Conservation (phyloP, 2,329 filamentous ascomycete genomes). For the Colletotrichum costaricense region DNA sequence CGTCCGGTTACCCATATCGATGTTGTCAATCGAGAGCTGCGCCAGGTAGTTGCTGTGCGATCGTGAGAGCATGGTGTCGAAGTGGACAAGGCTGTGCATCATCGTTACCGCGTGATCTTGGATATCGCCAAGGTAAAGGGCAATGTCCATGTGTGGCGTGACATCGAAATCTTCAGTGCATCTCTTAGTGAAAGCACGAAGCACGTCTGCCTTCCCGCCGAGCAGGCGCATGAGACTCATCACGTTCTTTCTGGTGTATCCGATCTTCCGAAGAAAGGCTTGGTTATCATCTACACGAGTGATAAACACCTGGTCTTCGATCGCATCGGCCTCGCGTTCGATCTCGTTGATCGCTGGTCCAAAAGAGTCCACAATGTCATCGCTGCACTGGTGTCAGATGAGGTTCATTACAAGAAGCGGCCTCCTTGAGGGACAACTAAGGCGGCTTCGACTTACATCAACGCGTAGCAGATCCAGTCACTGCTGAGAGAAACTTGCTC, state of each 20-base stretch:
- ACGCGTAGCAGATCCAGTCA: constrained; percentile 98
- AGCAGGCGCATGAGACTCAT: constrained; percentile 93
- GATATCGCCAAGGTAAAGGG: constrained; percentile 95
- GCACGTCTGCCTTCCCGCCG: constrained; percentile 95
- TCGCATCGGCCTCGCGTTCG: constrained; percentile 88
- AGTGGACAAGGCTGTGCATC: constrained; percentile 95
- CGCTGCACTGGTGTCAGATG: constrained; percentile 57
- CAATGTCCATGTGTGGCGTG: constrained; percentile 95
- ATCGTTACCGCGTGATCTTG: constrained; percentile 99
- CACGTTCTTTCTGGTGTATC: constrained; percentile 90
- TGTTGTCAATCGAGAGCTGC: constrained; percentile 91
- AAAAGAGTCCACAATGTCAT: constrained; percentile 97
- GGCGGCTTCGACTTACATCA: constrained; percentile 74
- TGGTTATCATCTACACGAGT: constrained; percentile 91
- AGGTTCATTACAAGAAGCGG: neutral
- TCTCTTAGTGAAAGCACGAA: constrained; percentile 96
- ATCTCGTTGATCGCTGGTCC: constrained; percentile 89
- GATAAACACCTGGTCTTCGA: constrained; percentile 95
- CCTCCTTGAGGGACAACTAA: too few species aligned
- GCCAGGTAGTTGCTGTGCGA: constrained; percentile 97
- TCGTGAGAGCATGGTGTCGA: constrained; percentile 96
- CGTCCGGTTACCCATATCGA: constrained; percentile 85
- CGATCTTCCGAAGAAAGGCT: constrained; percentile 88
- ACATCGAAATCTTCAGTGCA: constrained; percentile 98
- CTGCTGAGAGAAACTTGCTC: constrained; percentile 95